phyloP scores from a whole-genome alignment of 768 basidiomycete genomes.

The Russula abietina region DNA sequence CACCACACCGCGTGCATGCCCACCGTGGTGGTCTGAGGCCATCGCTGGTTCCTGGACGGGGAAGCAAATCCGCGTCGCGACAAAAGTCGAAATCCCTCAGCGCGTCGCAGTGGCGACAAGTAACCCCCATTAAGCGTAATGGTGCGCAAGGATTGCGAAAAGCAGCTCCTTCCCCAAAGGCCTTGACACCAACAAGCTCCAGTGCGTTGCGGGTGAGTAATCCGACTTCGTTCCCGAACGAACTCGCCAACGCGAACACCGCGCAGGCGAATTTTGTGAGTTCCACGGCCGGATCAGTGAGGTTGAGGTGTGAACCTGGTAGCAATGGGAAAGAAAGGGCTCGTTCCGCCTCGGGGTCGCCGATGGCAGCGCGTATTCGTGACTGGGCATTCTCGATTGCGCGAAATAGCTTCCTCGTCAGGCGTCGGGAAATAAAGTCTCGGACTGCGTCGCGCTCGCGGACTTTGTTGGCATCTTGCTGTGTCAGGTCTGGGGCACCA shows the following conservation, averaged over 20 bases:
- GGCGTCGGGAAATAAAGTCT: conserved; percentile 70
- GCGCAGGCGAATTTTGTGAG: conserved; percentile 85
- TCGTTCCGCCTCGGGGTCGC: conserved; percentile 46
- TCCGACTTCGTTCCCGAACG: conserved; percentile 82
- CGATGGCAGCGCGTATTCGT: conserved; percentile 52
- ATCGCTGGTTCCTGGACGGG: conserved; percentile 41
- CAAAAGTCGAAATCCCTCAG: conserved; percentile 94
- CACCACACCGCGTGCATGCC: conserved; percentile 66
- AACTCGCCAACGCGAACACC: conserved; percentile 68
- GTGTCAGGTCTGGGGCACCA: conserved; percentile 54
- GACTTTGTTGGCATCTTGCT: conserved; percentile 58
- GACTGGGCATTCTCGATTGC: conserved; percentile 58
- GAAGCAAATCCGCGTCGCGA: conserved; percentile 78
- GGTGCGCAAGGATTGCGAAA: conserved; percentile 93
- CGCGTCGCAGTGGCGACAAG: conserved; percentile 80
- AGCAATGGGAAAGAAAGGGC: conserved; percentile 78
- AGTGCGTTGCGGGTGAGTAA: conserved; percentile 84
- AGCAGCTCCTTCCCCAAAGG: conserved; percentile 77
- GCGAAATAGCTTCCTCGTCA: conserved; percentile 77
- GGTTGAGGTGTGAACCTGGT: conserved; percentile 77
- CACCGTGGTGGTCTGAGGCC: conserved; percentile 44
- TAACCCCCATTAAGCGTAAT: conserved; percentile 76
- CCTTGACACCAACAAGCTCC: conserved; percentile 78
- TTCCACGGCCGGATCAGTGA: conserved; percentile 80
- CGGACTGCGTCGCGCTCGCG: conserved; percentile 63